Conservation (phyloP, 2,329 filamentous ascomycete genomes). For the Fragosphaeria purpurea region DNA sequence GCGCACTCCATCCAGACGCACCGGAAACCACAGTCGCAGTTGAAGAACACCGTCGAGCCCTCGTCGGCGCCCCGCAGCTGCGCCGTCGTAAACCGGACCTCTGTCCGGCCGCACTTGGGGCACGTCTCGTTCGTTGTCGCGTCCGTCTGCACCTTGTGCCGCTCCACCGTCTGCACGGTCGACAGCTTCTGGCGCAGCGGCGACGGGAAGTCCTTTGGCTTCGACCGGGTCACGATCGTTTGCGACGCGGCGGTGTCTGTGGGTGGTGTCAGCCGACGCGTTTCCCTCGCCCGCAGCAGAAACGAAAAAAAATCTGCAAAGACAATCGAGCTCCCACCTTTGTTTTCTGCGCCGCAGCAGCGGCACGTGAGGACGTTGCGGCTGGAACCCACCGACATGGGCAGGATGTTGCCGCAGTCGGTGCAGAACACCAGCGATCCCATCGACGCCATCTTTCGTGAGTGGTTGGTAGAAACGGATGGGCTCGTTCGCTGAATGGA, state of each 20-base stretch:
- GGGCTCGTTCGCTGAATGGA: too few species aligned
- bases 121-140: slow-evolving; percentile 60
- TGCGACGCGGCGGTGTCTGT: slow-evolving; percentile 60
- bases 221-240: slow-evolving; percentile 72
- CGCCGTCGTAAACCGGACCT: slow-evolving; percentile 76
- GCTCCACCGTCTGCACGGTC: slow-evolving; percentile 71
- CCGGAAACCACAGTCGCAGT: slow-evolving; percentile 79
- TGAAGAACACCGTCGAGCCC: slow-evolving; percentile 86
- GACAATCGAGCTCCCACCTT: slow-evolving; percentile 43
- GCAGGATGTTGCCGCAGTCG: slow-evolving; percentile 83
- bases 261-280: neutral
- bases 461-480: too few species aligned
- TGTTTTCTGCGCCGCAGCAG: slow-evolving; percentile 75
- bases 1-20: slow-evolving; percentile 30
- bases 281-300: neutral
- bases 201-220: slow-evolving; percentile 83
- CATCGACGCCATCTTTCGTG: slow-evolving; percentile 63
- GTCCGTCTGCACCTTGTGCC: slow-evolving; percentile 66
- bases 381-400: slow-evolving; percentile 64
- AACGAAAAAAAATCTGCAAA: too few species aligned
- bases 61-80: slow-evolving; percentile 91
- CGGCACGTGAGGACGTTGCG: slow-evolving; percentile 73
- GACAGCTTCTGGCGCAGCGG: slow-evolving; percentile 78
- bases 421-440: slow-evolving; percentile 88
- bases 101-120: slow-evolving; percentile 66